Conservation (phyloP, 257 asterid species). For the Verbena officinalis region DNA sequence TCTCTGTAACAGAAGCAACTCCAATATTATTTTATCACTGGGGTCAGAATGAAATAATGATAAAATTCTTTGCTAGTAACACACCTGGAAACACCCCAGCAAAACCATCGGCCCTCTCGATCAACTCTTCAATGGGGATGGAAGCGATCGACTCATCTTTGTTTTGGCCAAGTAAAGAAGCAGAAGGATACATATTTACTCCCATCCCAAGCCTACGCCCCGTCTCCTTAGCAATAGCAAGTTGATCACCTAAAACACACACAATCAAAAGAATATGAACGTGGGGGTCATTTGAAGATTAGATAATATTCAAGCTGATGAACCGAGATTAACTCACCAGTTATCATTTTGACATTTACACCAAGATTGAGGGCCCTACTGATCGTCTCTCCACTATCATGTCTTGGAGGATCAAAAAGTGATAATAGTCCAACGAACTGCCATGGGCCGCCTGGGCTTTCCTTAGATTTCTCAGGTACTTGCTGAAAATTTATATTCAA, state of each 20-base stretch:
- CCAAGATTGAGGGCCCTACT: slow-evolving; percentile 91
- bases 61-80: no score
- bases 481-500: slow-evolving; percentile 42
- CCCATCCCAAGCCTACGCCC: slow-evolving; percentile 99
- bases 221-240: slow-evolving; percentile 92
- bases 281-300: neutral
- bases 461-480: slow-evolving; percentile 87
- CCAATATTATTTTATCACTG: no score
- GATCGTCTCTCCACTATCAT: slow-evolving; percentile 93
- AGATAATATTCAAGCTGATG: slow-evolving; percentile 11
- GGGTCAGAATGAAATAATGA: no score
- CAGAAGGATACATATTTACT: slow-evolving; percentile 87
- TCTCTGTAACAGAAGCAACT: no score
- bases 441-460: slow-evolving; percentile 80
- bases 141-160: slow-evolving; percentile 71
- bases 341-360: slow-evolving; percentile 94
- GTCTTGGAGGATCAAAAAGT: slow-evolving; percentile 94
- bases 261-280: neutral
- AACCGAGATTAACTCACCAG: slow-evolving; percentile 49
- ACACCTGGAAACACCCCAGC: slow-evolving; percentile 99
- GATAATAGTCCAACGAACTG: slow-evolving; percentile 86
- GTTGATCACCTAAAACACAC: slow-evolving; percentile 71
- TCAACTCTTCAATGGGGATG: slow-evolving; percentile 84
- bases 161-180: slow-evolving; percentile 80
- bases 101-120: slow-evolving; percentile 95